These are phyloP conservation scores for Colletotrichum tofieldiae DNA, from an alignment of 2,329 filamentous ascomycete species.

Conservation along the genomic window DNA sequence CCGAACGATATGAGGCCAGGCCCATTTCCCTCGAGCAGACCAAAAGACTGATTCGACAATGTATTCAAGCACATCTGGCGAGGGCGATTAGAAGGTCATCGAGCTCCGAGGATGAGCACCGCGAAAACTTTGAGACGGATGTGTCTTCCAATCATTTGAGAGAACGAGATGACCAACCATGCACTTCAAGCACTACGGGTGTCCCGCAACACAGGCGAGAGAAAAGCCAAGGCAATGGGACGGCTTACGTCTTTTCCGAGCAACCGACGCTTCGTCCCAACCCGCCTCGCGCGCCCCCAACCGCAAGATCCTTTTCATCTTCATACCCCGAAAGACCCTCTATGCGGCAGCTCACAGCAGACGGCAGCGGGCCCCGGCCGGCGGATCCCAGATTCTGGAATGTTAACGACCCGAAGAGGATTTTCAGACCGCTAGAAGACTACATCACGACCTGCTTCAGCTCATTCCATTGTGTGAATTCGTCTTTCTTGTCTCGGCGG, in stretches of 20 bases:
- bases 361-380: conserved; percentile 33
- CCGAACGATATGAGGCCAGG: conserved; percentile 35
- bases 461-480: conserved; percentile 81
- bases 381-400: conserved; percentile 38
- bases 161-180: conserved; percentile 20
- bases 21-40: conserved; percentile 74
- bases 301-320: conserved; percentile 60
- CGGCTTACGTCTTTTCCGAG: conserved; percentile 54
- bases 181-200: conserved; percentile 4
- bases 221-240: conserved; percentile 23
- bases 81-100: conserved; percentile 47
- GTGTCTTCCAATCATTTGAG: background rate
- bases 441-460: conserved; percentile 81
- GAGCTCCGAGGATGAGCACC: conserved; percentile 39
- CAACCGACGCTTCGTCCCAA: conserved; percentile 56
- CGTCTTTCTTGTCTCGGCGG: conserved; percentile 75
- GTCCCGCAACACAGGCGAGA: conserved; percentile 27
- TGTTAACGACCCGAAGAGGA: conserved; percentile 64
- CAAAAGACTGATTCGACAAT: conserved; percentile 62
- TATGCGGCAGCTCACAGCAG: conserved; percentile 43
- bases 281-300: conserved; percentile 46
- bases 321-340: conserved; percentile 60
- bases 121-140: conserved; percentile 10
- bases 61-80: conserved; percentile 57
- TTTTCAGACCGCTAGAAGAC: conserved; percentile 85